Conservation (phyloP, 257 asterid genomes). For the Scutellaria galericulata region DNA sequence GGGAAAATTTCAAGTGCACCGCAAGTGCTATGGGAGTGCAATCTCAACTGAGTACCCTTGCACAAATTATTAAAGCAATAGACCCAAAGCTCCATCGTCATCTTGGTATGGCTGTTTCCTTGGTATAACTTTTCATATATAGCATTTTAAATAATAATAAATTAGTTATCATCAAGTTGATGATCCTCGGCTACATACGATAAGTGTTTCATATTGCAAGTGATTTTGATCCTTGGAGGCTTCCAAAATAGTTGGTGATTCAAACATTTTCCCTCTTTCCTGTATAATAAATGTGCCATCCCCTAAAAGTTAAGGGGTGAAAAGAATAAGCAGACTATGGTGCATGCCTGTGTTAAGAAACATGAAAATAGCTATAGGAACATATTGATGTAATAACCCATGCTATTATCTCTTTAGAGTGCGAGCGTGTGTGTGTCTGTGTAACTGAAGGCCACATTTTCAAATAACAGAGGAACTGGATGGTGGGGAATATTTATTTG, state of each 20-base stretch:
- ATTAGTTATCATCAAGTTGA: constrained; percentile 1
- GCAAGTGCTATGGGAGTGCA: constrained; percentile 89
- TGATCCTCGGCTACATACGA: constrained; percentile 14
- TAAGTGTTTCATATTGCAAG: constrained; percentile 14
- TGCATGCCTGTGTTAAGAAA: background rate
- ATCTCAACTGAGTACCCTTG: constrained; percentile 82
- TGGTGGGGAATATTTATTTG: constrained; percentile 95
- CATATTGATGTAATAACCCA: background rate
- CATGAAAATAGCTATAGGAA: constrained; percentile 5
- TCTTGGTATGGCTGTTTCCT: constrained; percentile 69
- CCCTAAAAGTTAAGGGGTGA: background rate
- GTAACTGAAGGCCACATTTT: constrained; percentile 33
- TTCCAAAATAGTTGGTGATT: constrained; percentile 9
- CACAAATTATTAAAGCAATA: constrained; percentile 80
- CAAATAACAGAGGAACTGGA: constrained; percentile 83
- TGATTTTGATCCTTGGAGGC: background rate
- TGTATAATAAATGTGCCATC: background rate
- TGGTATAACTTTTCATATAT: constrained; percentile 27
- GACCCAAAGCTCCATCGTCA: constrained; percentile 95
- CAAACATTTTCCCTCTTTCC: constrained; percentile 9
- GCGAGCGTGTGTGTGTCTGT: background rate
- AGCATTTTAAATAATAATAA: constrained; percentile 8
- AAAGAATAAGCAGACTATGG: background rate
- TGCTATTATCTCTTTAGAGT: background rate
- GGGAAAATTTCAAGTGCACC: constrained; percentile 88